Evolutionary conservation across 805 yeast genomes (phyloP), one percentile per base, ranked within the genome.

Genomic region (Candida morakotiae): DNA sequence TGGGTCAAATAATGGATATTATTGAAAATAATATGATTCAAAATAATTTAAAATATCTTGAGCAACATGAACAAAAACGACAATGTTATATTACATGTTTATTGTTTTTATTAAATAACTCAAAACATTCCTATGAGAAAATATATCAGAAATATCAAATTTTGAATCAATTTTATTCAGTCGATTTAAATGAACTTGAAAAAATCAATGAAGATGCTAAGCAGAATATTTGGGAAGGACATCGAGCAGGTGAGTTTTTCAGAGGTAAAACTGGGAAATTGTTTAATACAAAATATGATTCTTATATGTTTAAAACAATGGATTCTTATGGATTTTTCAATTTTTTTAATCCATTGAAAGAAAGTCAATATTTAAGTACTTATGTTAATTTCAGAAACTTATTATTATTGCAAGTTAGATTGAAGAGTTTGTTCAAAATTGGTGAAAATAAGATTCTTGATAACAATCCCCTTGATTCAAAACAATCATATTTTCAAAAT

Each of bases 21-120:
- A 51, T 60, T 37, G 70, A 66, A 42, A 42, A 50, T n/a, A 46
- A 55, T 40, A 47, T 66, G 32, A 56, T 60, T 9, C 22, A 49
- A 9, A 64, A 61, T 5, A 63, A 55, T 42, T 53, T 61, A 21
- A 26, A 19, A n/a, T 26, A 27, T 8, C n/a, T 26, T 5, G 26
- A 27, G 5, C 10, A 20, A 10, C 27, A 26, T 28, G 26, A 26
- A 19, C 39, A 31, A 9, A 39, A 39, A 22, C 14, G 31, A 17
- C 28, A 34, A 13, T 39, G 42, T 25, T 39, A 35, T 25, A 28
- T 34, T 11, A 20, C 32, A 2, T 35, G 35, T 25, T 21, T 39
- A 11, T 17, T 31, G 8, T 32, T 15, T 21, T 18, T 32, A 23
- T 14, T 32, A 5, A 32, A 32, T n/a, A 32, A 32, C 17, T 32